Evolutionary conservation across 371 early-diverging fungal species (phyloP).

Genomic region (Lichtheimia hyalospora): DNA sequence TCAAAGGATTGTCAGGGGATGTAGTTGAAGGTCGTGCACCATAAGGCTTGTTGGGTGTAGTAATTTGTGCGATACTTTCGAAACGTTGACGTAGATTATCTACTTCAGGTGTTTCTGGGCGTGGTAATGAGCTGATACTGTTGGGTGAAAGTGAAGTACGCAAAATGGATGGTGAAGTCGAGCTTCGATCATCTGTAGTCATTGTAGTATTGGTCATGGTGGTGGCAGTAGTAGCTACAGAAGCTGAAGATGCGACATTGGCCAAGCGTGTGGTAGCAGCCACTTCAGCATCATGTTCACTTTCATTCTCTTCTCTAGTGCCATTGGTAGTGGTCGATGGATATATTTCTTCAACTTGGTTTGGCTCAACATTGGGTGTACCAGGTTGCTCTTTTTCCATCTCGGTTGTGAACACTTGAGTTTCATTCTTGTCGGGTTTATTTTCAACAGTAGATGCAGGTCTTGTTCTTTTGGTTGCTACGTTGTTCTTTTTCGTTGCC

Average conservation of each 20-base stretch:
- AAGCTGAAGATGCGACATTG: neutral
- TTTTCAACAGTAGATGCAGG: neutral
- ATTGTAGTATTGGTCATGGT: too few relatives aligned
- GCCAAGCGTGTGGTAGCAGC: slow-evolving; percentile 17
- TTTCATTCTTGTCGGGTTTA: neutral
- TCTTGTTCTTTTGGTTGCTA: neutral
- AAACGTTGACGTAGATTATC: slow-evolving; percentile 34
- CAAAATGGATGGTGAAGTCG: slow-evolving; percentile 10
- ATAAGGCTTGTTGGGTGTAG: slow-evolving; percentile 5
- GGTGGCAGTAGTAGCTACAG: too few relatives aligned
- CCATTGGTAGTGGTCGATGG: neutral
- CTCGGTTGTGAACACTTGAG: neutral
- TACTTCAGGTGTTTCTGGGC: slow-evolving; percentile 45
- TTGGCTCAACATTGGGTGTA: neutral
- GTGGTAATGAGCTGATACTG: slow-evolving; percentile 26
- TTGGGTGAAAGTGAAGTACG: slow-evolving; percentile 28
- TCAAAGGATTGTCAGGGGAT: slow-evolving; percentile 24
- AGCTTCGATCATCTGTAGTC: too few relatives aligned
- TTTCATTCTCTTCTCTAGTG: slow-evolving; percentile 12
- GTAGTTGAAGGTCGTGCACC: neutral
- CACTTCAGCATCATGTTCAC: slow-evolving; percentile 47
- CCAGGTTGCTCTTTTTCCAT: neutral
- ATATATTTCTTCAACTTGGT: neutral
- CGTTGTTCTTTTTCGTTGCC: neutral
- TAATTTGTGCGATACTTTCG: slow-evolving; percentile 24